Conservation (phyloP, 2,329 filamentous ascomycete genomes). For the Neofusicoccum ribis region DNA sequence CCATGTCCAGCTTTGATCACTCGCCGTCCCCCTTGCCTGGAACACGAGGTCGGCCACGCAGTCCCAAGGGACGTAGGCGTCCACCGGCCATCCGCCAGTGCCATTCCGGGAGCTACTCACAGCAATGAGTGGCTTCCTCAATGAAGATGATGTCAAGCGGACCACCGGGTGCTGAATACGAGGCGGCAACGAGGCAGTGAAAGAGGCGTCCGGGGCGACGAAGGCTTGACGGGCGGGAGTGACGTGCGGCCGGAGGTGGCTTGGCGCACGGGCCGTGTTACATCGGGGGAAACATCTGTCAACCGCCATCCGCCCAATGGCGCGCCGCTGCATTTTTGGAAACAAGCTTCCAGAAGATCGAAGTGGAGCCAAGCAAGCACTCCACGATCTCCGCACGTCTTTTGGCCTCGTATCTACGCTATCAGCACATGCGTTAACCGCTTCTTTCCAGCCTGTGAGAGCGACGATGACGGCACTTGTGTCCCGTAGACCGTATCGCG, state of each 20-base stretch:
- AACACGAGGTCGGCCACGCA: neutral
- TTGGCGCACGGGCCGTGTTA: neutral
- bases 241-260: neutral
- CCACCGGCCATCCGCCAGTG: neutral
- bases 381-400: too few species aligned
- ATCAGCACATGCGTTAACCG: too few species aligned
- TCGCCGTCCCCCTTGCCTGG: neutral
- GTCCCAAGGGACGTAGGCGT: neutral
- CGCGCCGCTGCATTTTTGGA: neutral
- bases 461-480: too few species aligned
- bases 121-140: neutral
- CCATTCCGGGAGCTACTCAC: neutral
- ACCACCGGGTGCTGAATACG: neutral
- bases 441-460: too few species aligned
- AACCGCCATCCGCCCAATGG: neutral
- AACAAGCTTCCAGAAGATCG: constrained; percentile 3
- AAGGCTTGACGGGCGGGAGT: neutral
- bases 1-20: constrained; percentile 1
- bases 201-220: neutral
- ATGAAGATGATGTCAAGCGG: neutral
- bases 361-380: neutral
- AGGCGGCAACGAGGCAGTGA: neutral
- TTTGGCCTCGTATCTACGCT: too few species aligned
- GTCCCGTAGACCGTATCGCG: too few species aligned
- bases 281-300: neutral